Evolutionary conservation across 2,329 filamentous ascomycete species (phyloP).

Genomic region (Rutstroemia sydowiana): DNA sequence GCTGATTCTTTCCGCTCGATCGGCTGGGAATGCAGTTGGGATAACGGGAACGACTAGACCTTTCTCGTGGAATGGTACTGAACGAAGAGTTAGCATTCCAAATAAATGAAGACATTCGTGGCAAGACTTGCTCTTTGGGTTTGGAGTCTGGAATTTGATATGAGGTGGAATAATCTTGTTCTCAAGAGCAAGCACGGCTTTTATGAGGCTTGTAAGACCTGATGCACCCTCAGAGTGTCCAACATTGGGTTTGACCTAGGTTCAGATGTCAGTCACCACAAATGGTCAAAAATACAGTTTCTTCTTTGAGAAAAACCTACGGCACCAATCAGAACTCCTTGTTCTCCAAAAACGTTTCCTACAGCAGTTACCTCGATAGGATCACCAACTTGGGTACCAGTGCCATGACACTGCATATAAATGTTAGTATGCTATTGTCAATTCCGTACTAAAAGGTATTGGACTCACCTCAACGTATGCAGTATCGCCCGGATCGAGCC

Average conservation of each 20-base stretch:
- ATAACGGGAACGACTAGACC: no score
- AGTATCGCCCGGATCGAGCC: no score
- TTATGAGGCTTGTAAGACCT: slow-evolving; percentile 33
- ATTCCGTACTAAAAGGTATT: no score
- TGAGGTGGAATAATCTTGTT: slow-evolving; percentile 33
- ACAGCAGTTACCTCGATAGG: slow-evolving; percentile 10
- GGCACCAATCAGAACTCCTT: slow-evolving; percentile 16
- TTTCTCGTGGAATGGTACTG: no score
- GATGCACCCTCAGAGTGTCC: slow-evolving; percentile 31
- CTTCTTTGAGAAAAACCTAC: background rate
- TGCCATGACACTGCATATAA: slow-evolving; percentile 18
- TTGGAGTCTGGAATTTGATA: slow-evolving; percentile 32
- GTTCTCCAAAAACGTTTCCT: background rate
- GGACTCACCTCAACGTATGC: no score
- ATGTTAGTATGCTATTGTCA: no score
- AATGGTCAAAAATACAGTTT: background rate
- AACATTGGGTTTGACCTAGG: slow-evolving; percentile 32
- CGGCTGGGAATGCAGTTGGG: no score
- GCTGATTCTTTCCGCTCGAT: no score
- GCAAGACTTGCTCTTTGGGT: no score
- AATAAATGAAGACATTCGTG: no score
- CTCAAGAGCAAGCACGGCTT: slow-evolving; percentile 34
- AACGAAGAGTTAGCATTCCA: no score
- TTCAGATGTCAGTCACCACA: no score
- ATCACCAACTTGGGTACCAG: slow-evolving; percentile 14